Conservation (phyloP, 192 early-diverging fungal genomes). For the Umbelopsis vinacea region DNA sequence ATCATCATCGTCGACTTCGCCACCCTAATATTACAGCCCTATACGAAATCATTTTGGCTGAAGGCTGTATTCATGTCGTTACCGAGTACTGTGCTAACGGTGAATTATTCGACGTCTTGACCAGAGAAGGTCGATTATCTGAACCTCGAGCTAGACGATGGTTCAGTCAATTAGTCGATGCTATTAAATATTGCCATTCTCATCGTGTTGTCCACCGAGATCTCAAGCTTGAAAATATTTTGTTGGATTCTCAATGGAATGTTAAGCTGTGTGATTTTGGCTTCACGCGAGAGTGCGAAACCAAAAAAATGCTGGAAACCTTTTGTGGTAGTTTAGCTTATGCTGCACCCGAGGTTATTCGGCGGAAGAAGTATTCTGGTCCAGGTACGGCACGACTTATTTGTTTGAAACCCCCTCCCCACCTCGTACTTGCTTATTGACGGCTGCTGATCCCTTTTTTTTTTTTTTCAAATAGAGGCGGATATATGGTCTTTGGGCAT, state of each 20-base stretch:
- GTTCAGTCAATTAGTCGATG: constrained; percentile 54
- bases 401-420: too few relatives aligned
- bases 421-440: too few relatives aligned
- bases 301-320: constrained; percentile 62
- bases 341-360: constrained; percentile 83
- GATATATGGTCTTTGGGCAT: constrained; percentile 97
- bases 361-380: constrained; percentile 77
- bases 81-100: constrained; percentile 79
- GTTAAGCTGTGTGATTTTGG: constrained; percentile 72
- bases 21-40: constrained; percentile 82
- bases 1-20: constrained; percentile 66
- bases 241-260: constrained; percentile 58
- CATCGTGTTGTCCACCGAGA: constrained; percentile 62
- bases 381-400: constrained; percentile 61
- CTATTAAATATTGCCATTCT: constrained; percentile 57
- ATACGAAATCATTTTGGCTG: constrained; percentile 75
- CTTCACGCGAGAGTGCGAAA: constrained; percentile 63
- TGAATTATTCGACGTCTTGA: constrained; percentile 60
- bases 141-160: constrained; percentile 50
- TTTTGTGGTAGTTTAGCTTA: constrained; percentile 74
- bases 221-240: constrained; percentile 66
- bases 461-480: constrained; percentile 54
- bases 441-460: constrained; percentile 47
- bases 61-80: constrained; percentile 80
- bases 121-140: constrained; percentile 44